Conservation (phyloP, 2,329 filamentous ascomycete genomes). For the Metarhizium rileyi region DNA sequence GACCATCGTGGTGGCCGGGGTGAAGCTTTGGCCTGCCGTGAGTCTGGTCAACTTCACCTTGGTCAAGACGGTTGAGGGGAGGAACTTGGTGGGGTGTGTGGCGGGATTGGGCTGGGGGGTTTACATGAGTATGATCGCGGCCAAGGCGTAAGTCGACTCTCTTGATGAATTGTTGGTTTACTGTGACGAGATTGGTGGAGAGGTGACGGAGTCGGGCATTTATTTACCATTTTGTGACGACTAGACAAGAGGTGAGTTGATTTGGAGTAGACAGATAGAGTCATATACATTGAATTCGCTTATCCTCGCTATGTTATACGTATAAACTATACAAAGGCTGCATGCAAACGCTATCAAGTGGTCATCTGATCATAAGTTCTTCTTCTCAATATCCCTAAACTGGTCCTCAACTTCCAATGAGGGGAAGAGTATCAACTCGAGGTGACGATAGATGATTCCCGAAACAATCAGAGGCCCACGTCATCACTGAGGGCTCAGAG, state of each 20-base stretch:
- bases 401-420: neutral
- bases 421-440: neutral
- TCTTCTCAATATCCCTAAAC: neutral
- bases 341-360: neutral
- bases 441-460: neutral
- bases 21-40: constrained; percentile 60
- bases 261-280: neutral
- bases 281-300: neutral
- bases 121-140: constrained; percentile 58
- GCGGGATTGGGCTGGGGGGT: constrained; percentile 67
- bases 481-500: neutral
- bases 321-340: neutral
- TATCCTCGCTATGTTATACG: neutral
- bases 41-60: constrained; percentile 59
- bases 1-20: constrained; percentile 56
- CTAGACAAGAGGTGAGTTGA: neutral
- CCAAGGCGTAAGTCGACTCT: constrained; percentile 4
- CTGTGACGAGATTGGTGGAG: neutral
- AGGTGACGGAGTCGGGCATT: neutral
- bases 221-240: neutral
- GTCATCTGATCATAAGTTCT: too few relatives aligned
- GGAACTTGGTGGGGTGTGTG: constrained; percentile 61
- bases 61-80: constrained; percentile 58
- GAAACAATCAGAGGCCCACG: neutral
- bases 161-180: neutral